Percentiles rank a stretch among this genome's conserved stretches.
phyloP scores from a whole-genome alignment of 345 rosid genomes.

The Kernera saxatilis region DNA sequence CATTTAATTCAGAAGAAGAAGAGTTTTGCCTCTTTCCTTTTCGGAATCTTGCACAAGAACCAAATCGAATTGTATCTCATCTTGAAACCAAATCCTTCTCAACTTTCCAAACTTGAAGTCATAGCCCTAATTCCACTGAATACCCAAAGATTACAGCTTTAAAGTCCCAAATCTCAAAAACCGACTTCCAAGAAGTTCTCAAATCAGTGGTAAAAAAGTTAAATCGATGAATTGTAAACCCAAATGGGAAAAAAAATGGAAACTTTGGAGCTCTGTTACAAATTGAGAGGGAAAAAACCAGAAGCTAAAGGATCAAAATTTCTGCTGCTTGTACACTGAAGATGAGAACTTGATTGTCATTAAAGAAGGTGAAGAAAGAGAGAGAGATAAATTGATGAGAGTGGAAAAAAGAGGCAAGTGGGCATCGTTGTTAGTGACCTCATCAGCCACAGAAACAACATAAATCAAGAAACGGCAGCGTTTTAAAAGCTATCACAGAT shows the following conservation, averaged over 20 bases:
- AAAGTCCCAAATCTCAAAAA: background rate
- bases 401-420: conserved; percentile 14
- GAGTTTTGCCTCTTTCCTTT: conserved; percentile 26
- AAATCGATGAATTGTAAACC: background rate
- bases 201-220: background rate
- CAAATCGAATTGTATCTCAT: conserved; percentile 41
- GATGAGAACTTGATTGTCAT: background rate
- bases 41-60: conserved; percentile 27
- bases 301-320: conserved; percentile 21
- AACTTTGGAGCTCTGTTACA: conserved; percentile 21
- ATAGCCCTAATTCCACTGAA: background rate
- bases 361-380: background rate
- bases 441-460: conserved; percentile 16
- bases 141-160: conserved; percentile 2
- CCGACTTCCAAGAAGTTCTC: background rate
- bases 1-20: conserved; percentile 46
- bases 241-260: background rate
- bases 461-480: conserved; percentile 37
- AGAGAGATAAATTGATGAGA: background rate
- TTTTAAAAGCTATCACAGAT: conserved; percentile 44
- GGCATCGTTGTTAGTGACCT: conserved; percentile 15
- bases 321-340: conserved; percentile 1
- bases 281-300: background rate
- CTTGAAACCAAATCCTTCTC: conserved; percentile 8
- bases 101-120: conserved; percentile 1